Evolutionary conservation across 2,329 filamentous ascomycete species (phyloP), one percentile per base, ranked within the genome.

Genomic region (Alternaria burnsii): DNA sequence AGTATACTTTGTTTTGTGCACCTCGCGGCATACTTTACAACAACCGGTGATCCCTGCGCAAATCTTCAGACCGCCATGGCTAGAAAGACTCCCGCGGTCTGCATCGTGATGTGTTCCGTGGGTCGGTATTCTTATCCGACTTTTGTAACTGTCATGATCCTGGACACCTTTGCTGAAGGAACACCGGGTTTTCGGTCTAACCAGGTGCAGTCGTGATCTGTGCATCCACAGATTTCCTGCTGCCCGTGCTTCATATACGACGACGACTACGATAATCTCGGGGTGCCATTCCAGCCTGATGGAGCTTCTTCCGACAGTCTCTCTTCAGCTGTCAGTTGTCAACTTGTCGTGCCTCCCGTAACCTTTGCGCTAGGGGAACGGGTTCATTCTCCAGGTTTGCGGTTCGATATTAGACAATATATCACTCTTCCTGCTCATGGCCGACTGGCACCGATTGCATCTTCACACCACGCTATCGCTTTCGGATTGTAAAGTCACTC

Each of bases 321-420:
- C 51, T 26, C 9, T 26, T 38, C 51, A 53, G 40, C 28, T 42
- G 44, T 56, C 57, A 36, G 43, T 59, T 59, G 52, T 59, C 52
- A 56, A 36, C 20, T 52, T 18, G 50, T 48, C 56, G 24, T 20
- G 36, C 22, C 18, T 41, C 46, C 36, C 38, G 32, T 53, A 52
- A 36, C 24, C n/a, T 20, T 38, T 43, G 43, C 56, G 43, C 56
- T 59, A 59, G 43, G 46, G 26, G 43, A 44, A 55, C 43, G 38
- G 51, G 36, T 48, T 9, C n/a, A 47, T 16, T 18, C 52, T 22
- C 30, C 52, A 48, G 18, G 26, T 28, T 48, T 46, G 36, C 43
- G 18, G 26, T 14, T 12, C 20, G n/a, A 28, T 20, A 22, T 38
- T 30, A 28, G 32, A 36, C 30, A 34, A 38, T 16, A 3, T n/a